Conservation (phyloP, 345 rosid species). For the Hypericum androsaemum region DNA sequence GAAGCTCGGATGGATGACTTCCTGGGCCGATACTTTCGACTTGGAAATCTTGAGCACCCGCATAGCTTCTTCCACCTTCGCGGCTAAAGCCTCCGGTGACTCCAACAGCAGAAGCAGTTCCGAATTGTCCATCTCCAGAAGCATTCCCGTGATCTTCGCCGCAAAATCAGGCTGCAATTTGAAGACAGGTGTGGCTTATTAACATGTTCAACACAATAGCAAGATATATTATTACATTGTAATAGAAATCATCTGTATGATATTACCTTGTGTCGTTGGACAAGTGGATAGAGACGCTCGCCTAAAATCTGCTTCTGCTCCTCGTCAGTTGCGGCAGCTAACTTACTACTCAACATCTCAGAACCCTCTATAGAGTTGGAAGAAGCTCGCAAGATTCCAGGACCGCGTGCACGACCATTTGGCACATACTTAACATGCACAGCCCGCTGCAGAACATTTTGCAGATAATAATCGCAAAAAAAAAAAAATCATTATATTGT, state of each 20-base stretch:
- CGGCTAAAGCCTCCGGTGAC: constrained; percentile 10
- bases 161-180: constrained; percentile 13
- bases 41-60: constrained; percentile 12
- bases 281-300: constrained; percentile 53
- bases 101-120: constrained; percentile 12
- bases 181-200: not conserved
- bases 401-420: constrained; percentile 32
- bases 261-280: constrained; percentile 49
- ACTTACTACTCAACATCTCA: constrained; percentile 47
- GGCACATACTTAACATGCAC: constrained; percentile 30
- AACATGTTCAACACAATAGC: not conserved
- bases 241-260: not conserved
- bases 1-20: not conserved
- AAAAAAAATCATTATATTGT: not conserved
- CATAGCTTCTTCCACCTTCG: constrained; percentile 12
- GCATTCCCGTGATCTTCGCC: constrained; percentile 13
- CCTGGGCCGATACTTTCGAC: not conserved
- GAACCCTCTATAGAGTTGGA: constrained; percentile 28
- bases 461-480: not conserved
- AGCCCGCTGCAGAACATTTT: constrained; percentile 17
- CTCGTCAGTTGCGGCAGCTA: constrained; percentile 44
- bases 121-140: constrained; percentile 13
- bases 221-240: not conserved
- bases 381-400: constrained; percentile 18
- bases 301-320: constrained; percentile 57